Conservation (phyloP, 768 basidiomycete species). For the Suillus americanus region DNA sequence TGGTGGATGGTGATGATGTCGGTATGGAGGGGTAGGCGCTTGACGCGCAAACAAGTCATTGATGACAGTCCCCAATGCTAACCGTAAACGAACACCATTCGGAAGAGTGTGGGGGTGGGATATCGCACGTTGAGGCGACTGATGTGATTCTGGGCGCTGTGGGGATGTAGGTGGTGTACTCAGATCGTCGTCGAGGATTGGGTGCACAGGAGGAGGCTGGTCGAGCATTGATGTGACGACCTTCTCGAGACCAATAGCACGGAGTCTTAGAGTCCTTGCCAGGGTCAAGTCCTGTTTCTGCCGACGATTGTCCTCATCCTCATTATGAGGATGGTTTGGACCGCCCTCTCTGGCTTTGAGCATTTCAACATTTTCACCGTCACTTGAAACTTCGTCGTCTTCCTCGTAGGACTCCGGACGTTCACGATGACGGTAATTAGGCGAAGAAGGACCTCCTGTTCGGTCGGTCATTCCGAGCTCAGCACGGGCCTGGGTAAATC, state of each 20-base stretch:
- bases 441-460: slow-evolving; percentile 63
- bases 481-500: slow-evolving; percentile 81
- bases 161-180: slow-evolving; percentile 55
- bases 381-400: slow-evolving; percentile 64
- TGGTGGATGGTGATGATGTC: slow-evolving; percentile 35
- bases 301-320: slow-evolving; percentile 59
- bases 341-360: slow-evolving; percentile 51
- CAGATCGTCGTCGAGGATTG: slow-evolving; percentile 53
- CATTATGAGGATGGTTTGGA: slow-evolving; percentile 46
- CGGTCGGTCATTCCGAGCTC: slow-evolving; percentile 86
- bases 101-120: slow-evolving; percentile 64
- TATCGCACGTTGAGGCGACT: slow-evolving; percentile 14
- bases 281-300: slow-evolving; percentile 60
- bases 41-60: slow-evolving; percentile 82
- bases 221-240: slow-evolving; percentile 80
- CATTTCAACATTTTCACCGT: slow-evolving; percentile 53
- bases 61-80: slow-evolving; percentile 73
- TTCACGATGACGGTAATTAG: slow-evolving; percentile 60
- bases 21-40: slow-evolving; percentile 43
- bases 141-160: slow-evolving; percentile 29
- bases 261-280: slow-evolving; percentile 63
- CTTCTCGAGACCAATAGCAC: slow-evolving; percentile 82
- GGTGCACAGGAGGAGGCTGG: slow-evolving; percentile 68
- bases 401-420: slow-evolving; percentile 78
- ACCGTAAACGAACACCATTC: slow-evolving; percentile 76